Evolutionary conservation across 2,329 filamentous ascomycete species (phyloP).

Genomic region (Didymella keratinophila): DNA sequence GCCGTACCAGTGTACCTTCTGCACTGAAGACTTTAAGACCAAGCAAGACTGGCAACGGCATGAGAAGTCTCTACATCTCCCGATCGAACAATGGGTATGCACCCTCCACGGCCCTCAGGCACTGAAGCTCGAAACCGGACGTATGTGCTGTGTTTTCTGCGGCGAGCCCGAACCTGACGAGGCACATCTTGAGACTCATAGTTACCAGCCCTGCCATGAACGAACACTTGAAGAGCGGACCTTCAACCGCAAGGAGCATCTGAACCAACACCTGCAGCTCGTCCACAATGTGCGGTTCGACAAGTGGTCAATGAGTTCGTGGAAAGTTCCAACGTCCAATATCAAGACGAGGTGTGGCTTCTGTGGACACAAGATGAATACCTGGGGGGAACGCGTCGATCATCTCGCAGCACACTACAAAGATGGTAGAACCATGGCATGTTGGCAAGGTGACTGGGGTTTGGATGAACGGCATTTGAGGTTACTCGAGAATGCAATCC

Average conservation of each 20-base stretch:
- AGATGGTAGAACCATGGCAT: constrained; percentile 32
- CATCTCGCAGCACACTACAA: constrained; percentile 42
- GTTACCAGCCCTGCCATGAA: constrained; percentile 33
- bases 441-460: constrained; percentile 40
- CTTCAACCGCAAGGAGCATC: constrained; percentile 42
- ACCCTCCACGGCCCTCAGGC: constrained; percentile 9
- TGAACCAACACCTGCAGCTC: constrained; percentile 38
- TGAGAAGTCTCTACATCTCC: constrained; percentile 41
- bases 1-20: constrained; percentile 43
- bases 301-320: constrained; percentile 47
- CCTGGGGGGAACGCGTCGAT: constrained; percentile 34
- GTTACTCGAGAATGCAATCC: constrained; percentile 31
- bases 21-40: constrained; percentile 41
- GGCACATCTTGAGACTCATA: constrained; percentile 28
- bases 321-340: constrained; percentile 36
- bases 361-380: constrained; percentile 29
- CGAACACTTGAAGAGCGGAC: constrained; percentile 34
- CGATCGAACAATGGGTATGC: constrained; percentile 40
- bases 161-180: constrained; percentile 15
- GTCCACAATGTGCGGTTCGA: constrained; percentile 34
- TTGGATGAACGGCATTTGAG: constrained; percentile 26
- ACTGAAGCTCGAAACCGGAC: constrained; percentile 14
- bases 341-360: constrained; percentile 38
- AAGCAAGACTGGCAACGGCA: constrained; percentile 44
- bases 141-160: constrained; percentile 21